Percentiles rank a stretch among this genome's conserved stretches.
phyloP scores from a whole-genome alignment of 1,284 basidiomycete species.

The Ganoderma leucocontextum region DNA sequence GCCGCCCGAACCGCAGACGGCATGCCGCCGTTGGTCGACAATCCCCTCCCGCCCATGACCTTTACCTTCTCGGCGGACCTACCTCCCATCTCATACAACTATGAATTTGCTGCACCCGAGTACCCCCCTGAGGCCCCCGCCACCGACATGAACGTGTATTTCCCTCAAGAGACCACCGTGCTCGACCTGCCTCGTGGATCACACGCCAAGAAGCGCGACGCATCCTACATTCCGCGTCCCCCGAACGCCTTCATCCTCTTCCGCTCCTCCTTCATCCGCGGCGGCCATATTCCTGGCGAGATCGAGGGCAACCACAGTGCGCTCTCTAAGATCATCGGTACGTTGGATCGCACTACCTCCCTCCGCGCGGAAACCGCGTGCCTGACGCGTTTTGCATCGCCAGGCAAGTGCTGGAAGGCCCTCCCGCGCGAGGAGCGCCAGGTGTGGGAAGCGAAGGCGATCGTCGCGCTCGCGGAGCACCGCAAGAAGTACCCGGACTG shows the following conservation, averaged over 20 bases:
- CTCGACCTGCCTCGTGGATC: slow-evolving; percentile 39
- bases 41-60: slow-evolving; percentile 55
- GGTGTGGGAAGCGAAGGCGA: slow-evolving; percentile 80
- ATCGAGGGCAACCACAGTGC: slow-evolving; percentile 85
- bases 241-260: slow-evolving; percentile 97
- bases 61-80: slow-evolving; percentile 59
- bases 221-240: slow-evolving; percentile 85
- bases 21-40: slow-evolving; percentile 47
- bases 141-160: slow-evolving; percentile 34
- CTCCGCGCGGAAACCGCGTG: slow-evolving; percentile 27
- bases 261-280: slow-evolving; percentile 86
- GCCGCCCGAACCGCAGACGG: slow-evolving; percentile 24
- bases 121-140: slow-evolving; percentile 40
- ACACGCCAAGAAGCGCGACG: slow-evolving; percentile 57
- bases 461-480: slow-evolving; percentile 80
- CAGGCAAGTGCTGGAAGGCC: slow-evolving; percentile 69
- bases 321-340: slow-evolving; percentile 57
- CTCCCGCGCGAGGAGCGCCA: slow-evolving; percentile 67
- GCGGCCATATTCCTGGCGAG: slow-evolving; percentile 77
- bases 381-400: slow-evolving; percentile 21
- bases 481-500: slow-evolving; percentile 79
- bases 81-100: slow-evolving; percentile 49
- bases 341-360: slow-evolving; percentile 22
- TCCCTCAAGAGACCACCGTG: slow-evolving; percentile 34
- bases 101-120: not conserved